Base-by-base conservation (phyloP, 495 filamentous ascomycete genomes). In the Extremus antarcticus region DNA sequence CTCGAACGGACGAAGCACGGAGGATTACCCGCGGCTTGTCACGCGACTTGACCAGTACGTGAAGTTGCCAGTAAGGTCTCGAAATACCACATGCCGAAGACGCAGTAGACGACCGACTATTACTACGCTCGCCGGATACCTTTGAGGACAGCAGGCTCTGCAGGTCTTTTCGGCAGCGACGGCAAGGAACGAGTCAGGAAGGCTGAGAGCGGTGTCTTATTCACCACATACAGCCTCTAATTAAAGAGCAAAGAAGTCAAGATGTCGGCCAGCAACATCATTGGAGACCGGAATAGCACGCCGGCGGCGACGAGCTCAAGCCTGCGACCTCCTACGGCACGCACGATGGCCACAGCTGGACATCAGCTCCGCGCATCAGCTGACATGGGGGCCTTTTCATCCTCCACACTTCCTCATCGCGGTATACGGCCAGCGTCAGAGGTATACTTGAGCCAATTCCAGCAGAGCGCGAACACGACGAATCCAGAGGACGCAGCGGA, bases 211-310 rank as follows among this genome's bases (percentile, higher is more conserved):
- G n/a, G n/a, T n/a, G n/a, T n/a, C n/a, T n/a, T 24, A 16, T 21
- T 13, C 10, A 48, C 38, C 24, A 35, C 8, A 9, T 20, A 16
- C n/a, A 51, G 25, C 29, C 29, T 19, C 22, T 19, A 17, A 23
- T 48, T 13, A 4, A 35, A 35, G 29, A 35, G 29, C 29, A 35
- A 35, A 13, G 29, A 35, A 4, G 29, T 35, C 7, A 51, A 43
- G 63, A 82, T 82, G 76, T 83, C 81, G 60, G 77, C 78, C 62
- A 80, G 68, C 61, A 78, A 85, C 65, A 78, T 85, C 54, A 84
- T 83, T 47, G 87, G 87, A 61, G 96, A 98, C 72, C 86, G 92
- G 65, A 96, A 97, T 71, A 95, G 90, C 78, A 98, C 91, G 46
- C 92, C 92, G 25, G 94, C 96, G 71, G 87, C 87, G 35, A 65